Evolutionary conservation across 139 green algal genomes (phyloP).

Genomic region (Ettlia oleoabundans): DNA sequence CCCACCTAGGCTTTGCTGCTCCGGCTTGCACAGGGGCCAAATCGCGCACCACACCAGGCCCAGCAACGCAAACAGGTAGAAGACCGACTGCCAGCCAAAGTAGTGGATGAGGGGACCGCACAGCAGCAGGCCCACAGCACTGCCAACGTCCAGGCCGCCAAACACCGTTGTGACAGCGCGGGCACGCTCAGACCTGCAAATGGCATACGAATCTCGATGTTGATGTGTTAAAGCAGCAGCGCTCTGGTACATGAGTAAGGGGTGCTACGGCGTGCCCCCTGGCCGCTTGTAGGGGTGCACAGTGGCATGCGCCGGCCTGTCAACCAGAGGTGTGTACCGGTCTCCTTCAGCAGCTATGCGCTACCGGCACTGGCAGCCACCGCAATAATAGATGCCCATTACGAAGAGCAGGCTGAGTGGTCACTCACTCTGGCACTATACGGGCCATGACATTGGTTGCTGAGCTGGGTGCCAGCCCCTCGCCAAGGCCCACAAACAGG

Average conservation of each 20-base stretch:
- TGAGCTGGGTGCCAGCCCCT: constrained; percentile 94
- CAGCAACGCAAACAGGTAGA: constrained; percentile 95
- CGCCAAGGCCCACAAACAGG: constrained; percentile 92
- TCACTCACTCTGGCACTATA: constrained; percentile 61
- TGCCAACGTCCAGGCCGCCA: constrained; percentile 93
- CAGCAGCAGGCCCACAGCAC: constrained; percentile 82
- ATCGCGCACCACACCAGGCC: constrained; percentile 86
- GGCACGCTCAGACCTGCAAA: constrained; percentile 70
- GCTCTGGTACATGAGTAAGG: no score
- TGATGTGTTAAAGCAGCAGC: background rate
- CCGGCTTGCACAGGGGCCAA: constrained; percentile 82
- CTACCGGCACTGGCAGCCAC: no score
- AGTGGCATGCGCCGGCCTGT: no score
- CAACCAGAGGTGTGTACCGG: no score
- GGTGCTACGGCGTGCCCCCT: no score
- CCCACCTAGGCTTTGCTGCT: constrained; percentile 52
- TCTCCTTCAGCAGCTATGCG: no score
- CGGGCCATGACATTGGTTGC: constrained; percentile 90
- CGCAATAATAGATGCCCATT: no score
- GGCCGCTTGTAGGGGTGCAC: no score
- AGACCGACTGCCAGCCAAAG: constrained; percentile 95
- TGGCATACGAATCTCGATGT: background rate
- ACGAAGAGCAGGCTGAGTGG: no score
- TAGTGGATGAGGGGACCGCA: constrained; percentile 85
- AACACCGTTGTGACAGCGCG: constrained; percentile 91